Evolutionary conservation across 345 rosid species (phyloP).

Genomic region (Salix koriyanagi): DNA sequence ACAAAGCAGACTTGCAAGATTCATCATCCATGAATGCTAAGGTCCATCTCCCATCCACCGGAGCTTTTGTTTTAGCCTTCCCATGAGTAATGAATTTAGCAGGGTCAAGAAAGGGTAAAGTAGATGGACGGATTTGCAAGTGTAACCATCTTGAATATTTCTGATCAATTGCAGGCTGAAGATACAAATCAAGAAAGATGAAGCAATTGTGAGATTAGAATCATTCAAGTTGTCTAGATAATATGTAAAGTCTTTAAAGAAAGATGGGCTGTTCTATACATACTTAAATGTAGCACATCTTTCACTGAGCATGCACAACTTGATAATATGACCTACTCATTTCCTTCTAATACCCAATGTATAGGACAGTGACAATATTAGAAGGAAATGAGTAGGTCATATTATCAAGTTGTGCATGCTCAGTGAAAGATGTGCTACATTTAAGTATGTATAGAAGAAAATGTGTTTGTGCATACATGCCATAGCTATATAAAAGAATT

Average conservation of each 20-base stretch:
- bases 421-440: neutral
- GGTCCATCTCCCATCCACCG: conserved; percentile 96
- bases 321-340: no score
- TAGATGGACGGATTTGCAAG: conserved; percentile 77
- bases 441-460: neutral
- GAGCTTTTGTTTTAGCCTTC: conserved; percentile 50
- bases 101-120: conserved; percentile 58
- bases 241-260: no score
- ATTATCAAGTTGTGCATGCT: neutral
- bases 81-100: conserved; percentile 37
- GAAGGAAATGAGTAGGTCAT: neutral
- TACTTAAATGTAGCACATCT: no score
- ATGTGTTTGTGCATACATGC: neutral
- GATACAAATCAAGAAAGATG: conserved; percentile 4
- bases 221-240: neutral
- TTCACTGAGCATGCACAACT: no score
- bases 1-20: conserved; percentile 63
- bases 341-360: neutral
- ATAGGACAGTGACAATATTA: neutral
- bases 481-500: neutral
- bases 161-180: conserved; percentile 79
- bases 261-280: no score
- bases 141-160: conserved; percentile 86
- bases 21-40: conserved; percentile 79
- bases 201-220: neutral